Base-by-base conservation (phyloP, 148 eudicot species). In the Bassia scoparia region DNA sequence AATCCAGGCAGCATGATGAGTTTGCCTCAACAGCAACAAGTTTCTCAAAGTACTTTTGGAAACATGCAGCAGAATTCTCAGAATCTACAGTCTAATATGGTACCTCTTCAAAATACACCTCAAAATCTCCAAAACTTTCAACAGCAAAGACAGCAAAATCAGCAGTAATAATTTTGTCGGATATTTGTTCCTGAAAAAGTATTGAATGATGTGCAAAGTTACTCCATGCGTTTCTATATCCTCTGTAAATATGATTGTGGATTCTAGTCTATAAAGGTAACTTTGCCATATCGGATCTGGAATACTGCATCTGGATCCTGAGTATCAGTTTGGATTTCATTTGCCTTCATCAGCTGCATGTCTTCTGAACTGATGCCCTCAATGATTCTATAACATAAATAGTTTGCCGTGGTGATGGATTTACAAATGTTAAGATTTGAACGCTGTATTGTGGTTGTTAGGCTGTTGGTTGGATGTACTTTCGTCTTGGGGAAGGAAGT, bases 71-170 rank as follows among this genome's bases (percentile, higher is more conserved):
- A 87, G 73, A 86, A 81, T 72, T 49, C 85, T 56, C 96, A 89
- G 85, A 88, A 82, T 84, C 83, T 95, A 33, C 99, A 90, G 82
- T 77, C 88, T 50, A 78, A 69, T 53, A 85, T 87, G 91, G 83
- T 79, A 34, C 61, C 87, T 68, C 87, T 83, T 63, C 97, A 89
- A 74, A 88, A 89, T 72, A 48, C 87, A 20, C 77, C 66, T 68
- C 95, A 85, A 73, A 91, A 83, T 64, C 93, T 84, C 78, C 93
- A 88, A 58, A 88, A 86, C 76, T 95, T 89, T 76, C 99, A 95
- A 78, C 99, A 95, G 77, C 96, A 88, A 81, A 84, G 97, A 79
- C 96, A 86, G 70, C 95, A 83, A 81, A 88, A 88, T 77, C 93
- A 84, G 12, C 46, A 41, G 58, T 89, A 92, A 77, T 87, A 77